These are phyloP conservation scores for Daedaleopsis sinensis DNA, from an alignment of 768 basidiomycete species.

Conservation along the genomic window DNA sequence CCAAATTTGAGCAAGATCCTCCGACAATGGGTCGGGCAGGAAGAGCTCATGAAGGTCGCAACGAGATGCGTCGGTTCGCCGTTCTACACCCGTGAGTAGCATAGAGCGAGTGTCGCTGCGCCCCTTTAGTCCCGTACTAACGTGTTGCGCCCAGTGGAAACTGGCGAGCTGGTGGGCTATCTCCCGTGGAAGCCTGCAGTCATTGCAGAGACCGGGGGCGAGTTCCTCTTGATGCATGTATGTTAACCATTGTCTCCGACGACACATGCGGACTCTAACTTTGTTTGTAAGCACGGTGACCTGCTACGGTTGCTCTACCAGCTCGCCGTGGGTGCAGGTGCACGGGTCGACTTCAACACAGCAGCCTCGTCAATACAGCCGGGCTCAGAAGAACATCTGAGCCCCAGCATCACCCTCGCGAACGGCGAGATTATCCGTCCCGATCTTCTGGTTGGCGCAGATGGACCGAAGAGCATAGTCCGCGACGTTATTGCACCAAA, in stretches of 20 bases:
- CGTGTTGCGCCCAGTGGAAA: not conserved
- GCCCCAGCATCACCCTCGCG: slow-evolving; percentile 34
- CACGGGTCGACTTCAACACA: slow-evolving; percentile 44
- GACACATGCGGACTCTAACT: not conserved
- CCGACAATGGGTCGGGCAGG: slow-evolving; percentile 56
- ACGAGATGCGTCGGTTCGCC: slow-evolving; percentile 37
- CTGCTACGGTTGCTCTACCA: slow-evolving; percentile 42
- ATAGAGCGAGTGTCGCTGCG: not conserved
- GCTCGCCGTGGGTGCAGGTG: slow-evolving; percentile 51
- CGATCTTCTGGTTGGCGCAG: slow-evolving; percentile 65
- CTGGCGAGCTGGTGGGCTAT: not conserved
- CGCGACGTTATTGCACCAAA: slow-evolving; percentile 34
- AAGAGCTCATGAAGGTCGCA: slow-evolving; percentile 41
- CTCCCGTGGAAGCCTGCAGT: not conserved
- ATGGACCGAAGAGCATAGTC: slow-evolving; percentile 52
- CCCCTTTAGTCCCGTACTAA: not conserved
- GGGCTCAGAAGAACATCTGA: not conserved
- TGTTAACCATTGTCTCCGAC: not conserved
- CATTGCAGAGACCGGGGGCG: not conserved
- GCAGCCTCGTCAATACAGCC: slow-evolving; percentile 20
- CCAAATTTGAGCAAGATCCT: slow-evolving; percentile 62
- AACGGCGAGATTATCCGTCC: slow-evolving; percentile 46
- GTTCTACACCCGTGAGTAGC: slow-evolving; percentile 39
- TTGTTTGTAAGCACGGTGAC: slow-evolving; percentile 45
- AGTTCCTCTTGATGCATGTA: not conserved